Evolutionary conservation across 495 filamentous ascomycete genomes (phyloP), one percentile per base, ranked within the genome.

Genomic region (Aspergillus cristatus): DNA sequence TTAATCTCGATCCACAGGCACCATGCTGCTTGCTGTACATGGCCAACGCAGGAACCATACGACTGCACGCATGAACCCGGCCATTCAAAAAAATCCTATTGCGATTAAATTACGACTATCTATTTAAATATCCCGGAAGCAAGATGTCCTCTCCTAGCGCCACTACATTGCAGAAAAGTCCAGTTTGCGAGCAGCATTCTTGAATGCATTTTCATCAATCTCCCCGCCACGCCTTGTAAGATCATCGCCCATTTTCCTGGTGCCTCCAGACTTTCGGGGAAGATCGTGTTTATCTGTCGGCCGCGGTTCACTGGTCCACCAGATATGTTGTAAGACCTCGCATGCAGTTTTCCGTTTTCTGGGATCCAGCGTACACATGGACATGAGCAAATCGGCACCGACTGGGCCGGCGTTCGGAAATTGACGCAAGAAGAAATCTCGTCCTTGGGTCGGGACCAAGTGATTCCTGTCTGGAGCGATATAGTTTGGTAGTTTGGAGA

Each of bases 311-410:
- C 65, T 77, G 8, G 69, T 67, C 84, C 91, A 99, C 84, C 87
- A 99, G 37, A 67, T 63, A 58, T 96, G 88, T 55, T 80, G 70
- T 28, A 99, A 67, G 41, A 86, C 77, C 48, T 86, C 71, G 26
- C 74, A 60, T 1, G 87, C 83, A 1, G 80, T 86, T 37, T 80
- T 76, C 26, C 93, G 68, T 54, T 83, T 88, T 47, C 78, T 72
- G 18, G 93, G 93, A 59, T 99, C 87, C 33, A 97, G 69, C 7
- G 68, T 68, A 37, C 94, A 69, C 75, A 94, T 97, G 34, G 75
- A 76, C 71, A 88, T 82, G 43, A 99, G 59, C 45, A 97, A 58
- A 55, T 96, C 87, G 14, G 87, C 83, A 26, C 91, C 93, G 39
- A 84, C 77, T 18, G 74, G 58, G 3, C 89, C 89, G 12, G 84